Base-by-base conservation (phyloP, 768 basidiomycete species). In the Kwoniella europaea region DNA sequence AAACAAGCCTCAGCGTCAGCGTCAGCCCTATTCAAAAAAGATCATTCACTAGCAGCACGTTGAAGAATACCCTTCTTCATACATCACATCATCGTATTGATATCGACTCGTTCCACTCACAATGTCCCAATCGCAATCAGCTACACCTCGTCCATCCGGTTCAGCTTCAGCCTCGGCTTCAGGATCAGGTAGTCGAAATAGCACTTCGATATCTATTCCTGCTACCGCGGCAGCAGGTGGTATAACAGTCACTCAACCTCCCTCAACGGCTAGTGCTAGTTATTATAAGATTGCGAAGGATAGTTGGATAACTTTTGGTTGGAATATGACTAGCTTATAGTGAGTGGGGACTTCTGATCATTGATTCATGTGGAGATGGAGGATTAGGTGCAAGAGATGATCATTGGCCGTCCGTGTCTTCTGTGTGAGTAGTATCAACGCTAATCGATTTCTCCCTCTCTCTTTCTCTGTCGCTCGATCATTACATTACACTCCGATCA, bases 241-340 rank as follows among this genome's bases (percentile, higher is more conserved):
- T 9, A 67, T 83, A 15, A 79, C 81, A 4, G 76, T 83, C 56
- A 81, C 80, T 22, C 88, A 92, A 79, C 94, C 94, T 0, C 91
- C 92, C 0, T 88, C 90, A 73, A 91, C 91, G 10, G 86, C 85
- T 42, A 88, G 89, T 43, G 90, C 91, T 2, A 92, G 92, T 24
- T 96, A 89, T 86, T 96, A 89, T 86, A 94, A 94, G 87, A 91
- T 97, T 79, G 91, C 92, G 0, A 85, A 85, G 0, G 86, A 86
- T 61, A 87, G 92, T 73, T 85, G 86, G 70, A 89, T 97, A 79
- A 96, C 93, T 22, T 92, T 97, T 82, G 94, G 87, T 12, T 97
- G 94, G 95, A 93, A 93, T 84, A 88, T 93, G 77, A 92, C 92
- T 16, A 86, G 86, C 68, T 85, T 98, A 53, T 84, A 91, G 79